These are phyloP conservation scores for Alliaria petiolata DNA, from an alignment of 345 rosid genomes.

Conservation along the genomic window DNA sequence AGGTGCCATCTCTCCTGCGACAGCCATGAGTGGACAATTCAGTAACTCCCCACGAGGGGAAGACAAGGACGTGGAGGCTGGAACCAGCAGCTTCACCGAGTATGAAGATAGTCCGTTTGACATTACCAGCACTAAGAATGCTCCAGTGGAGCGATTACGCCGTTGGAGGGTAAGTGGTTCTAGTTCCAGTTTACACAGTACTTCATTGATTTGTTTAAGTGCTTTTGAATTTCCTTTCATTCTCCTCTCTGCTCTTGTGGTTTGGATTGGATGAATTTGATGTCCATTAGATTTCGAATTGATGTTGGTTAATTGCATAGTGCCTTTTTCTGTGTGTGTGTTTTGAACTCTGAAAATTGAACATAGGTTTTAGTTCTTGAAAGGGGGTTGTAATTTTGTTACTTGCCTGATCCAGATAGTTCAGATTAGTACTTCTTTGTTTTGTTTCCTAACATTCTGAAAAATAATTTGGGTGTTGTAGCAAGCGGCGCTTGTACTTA, in stretches of 20 bases:
- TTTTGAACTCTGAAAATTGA: not conserved
- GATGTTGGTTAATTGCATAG: not conserved
- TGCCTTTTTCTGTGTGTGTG: not conserved
- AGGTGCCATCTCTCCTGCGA: conserved; percentile 72
- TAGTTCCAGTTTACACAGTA: not conserved
- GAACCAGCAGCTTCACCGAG: conserved; percentile 26
- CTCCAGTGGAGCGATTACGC: conserved; percentile 53
- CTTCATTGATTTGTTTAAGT: not conserved
- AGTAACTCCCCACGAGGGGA: conserved; percentile 40
- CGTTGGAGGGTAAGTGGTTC: conserved; percentile 75
- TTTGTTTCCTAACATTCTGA: not conserved
- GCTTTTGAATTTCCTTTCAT: not conserved
- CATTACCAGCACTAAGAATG: conserved; percentile 72
- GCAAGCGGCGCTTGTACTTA: conserved; percentile 98
- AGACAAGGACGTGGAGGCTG: conserved; percentile 51
- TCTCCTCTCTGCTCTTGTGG: not conserved
- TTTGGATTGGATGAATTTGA: not conserved
- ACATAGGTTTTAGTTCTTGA: not conserved
- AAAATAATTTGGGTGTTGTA: conserved; percentile 28
- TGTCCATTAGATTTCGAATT: not conserved
- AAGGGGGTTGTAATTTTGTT: not conserved
- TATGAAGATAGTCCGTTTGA: conserved; percentile 50
- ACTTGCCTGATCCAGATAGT: not conserved
- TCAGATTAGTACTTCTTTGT: not conserved
- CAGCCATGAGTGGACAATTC: conserved; percentile 34